Conservation (phyloP, 805 yeast genomes). For the Kodamaea jinghongensis region DNA sequence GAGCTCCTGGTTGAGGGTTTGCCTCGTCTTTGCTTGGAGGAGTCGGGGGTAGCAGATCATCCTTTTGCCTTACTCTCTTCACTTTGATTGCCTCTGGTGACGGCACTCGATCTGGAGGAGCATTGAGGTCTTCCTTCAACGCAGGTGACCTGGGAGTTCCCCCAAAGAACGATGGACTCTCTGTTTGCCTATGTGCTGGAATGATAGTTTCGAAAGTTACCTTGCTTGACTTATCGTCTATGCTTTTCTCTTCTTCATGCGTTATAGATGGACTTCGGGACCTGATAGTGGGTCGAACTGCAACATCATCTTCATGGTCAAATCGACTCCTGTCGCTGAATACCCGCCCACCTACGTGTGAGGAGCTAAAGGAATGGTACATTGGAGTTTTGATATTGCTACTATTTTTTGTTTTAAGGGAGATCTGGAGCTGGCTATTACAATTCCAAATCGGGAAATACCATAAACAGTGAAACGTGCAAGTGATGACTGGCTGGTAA, state of each 20-base stretch:
- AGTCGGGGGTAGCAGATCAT: constrained; percentile 2
- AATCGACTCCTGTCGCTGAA: constrained; percentile 34
- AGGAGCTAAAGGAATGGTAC: too few relatives aligned
- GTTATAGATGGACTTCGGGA: constrained; percentile 33
- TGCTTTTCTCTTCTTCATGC: constrained; percentile 4
- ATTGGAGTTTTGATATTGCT: too few relatives aligned
- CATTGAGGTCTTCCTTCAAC: background rate
- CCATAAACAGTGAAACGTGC: too few relatives aligned
- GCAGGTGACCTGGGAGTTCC: background rate
- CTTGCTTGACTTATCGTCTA: constrained; percentile 8
- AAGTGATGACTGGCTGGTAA: too few relatives aligned
- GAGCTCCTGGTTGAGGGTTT: background rate
- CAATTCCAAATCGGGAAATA: too few relatives aligned
- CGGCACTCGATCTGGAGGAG: too few relatives aligned
- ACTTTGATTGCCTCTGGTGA: background rate
- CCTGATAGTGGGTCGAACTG: constrained; percentile 19
- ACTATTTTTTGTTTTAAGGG: too few relatives aligned
- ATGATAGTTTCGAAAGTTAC: constrained; percentile 10
- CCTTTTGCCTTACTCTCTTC: background rate
- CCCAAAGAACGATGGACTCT: too few relatives aligned
- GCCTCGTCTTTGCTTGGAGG: background rate
- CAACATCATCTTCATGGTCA: constrained; percentile 24
- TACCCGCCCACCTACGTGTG: constrained; percentile 18
- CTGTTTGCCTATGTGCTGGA: constrained; percentile 1
- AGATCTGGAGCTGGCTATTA: too few relatives aligned